Evolutionary conservation across 257 asterid species (phyloP), one percentile per base, ranked within the genome.

Genomic region (Solanum clarkiae): DNA sequence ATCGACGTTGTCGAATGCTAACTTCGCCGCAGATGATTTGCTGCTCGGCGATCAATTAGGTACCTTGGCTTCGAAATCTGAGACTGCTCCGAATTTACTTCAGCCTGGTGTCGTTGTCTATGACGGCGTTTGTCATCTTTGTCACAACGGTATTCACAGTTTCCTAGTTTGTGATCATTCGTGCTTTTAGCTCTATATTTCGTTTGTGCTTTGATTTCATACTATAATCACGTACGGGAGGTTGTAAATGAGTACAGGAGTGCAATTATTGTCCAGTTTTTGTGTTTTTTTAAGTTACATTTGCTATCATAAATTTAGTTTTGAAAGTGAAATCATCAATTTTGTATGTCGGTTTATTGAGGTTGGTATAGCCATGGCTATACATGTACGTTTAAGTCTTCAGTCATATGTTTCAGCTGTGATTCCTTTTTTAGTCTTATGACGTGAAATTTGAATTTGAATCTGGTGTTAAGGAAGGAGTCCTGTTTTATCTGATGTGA

Each of bases 111-210:
- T 94, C 15, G 91, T 96, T 83, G 90, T 96, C 4, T 94, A 94
- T 91, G 98, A 96, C 89, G 98, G 97, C 88, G 97, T 96, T 86
- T 96, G 98, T 86, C 97, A 94, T 84, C 95, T 95, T 49, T 94
- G 98, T 87, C 98, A 95, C 89, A 63, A 82, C 42, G 98, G 99
- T 96, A 79, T 79, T 53, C 45, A 26, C 47, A 53, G 8, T 17
- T 53, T 79, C 47, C 65, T 24, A 24, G 42, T 45, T 40, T 45
- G 54, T 45, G 10, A 20, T 6, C 8, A 13, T 45, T n/a, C 13
- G 22, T 47, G 60, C 22, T 75, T 22, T 75, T 12, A 22, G 40
- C 44, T 47, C 7, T 47, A 14, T 49, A 24, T 26, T 75, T 60
- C 60, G 6, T 72, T 68, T 72, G 13, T 72, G 81, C 75, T 14